Conservation (phyloP, 768 basidiomycete genomes). For the Psilocybe cubensis region DNA sequence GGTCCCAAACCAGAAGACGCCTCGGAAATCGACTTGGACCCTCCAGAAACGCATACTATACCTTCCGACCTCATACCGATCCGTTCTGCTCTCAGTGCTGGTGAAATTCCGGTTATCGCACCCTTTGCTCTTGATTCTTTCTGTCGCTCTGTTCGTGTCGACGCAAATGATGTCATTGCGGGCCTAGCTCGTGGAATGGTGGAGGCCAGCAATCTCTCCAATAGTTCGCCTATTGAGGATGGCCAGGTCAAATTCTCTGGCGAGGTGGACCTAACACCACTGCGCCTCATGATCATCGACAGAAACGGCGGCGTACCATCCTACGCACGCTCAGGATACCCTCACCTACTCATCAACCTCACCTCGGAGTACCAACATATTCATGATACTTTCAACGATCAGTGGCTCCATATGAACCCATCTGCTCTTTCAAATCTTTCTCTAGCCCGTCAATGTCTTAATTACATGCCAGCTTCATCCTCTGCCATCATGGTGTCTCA, state of each 20-base stretch:
- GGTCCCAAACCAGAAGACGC: conserved; percentile 69
- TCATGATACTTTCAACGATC: conserved; percentile 75
- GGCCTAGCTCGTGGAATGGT: conserved; percentile 89
- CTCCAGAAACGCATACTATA: conserved; percentile 80
- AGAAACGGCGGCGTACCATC: conserved; percentile 96
- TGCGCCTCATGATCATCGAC: conserved; percentile 97
- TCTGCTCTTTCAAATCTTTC: conserved; percentile 85
- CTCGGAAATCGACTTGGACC: conserved; percentile 34
- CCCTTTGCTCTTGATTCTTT: conserved; percentile 93
- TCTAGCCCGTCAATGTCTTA: conserved; percentile 84
- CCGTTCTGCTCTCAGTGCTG: conserved; percentile 85
- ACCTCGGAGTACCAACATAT: conserved; percentile 87
- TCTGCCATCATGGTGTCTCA: conserved; percentile 98
- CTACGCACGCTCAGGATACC: conserved; percentile 92
- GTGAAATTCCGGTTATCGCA: conserved; percentile 95
- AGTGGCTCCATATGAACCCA: conserved; percentile 81
- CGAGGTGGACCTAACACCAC: conserved; percentile 84
- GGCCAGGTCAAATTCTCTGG: conserved; percentile 42
- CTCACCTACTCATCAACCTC: conserved; percentile 95
- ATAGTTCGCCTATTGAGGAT: conserved; percentile 32
- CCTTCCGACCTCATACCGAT: conserved; percentile 83
- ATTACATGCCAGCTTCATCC: conserved; percentile 91
- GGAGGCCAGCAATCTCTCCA: conserved; percentile 43
- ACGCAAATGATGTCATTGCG: conserved; percentile 86
- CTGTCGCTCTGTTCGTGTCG: conserved; percentile 83